Conservation (phyloP, 2,329 filamentous ascomycete species). For the Fusarium ramigenum region DNA sequence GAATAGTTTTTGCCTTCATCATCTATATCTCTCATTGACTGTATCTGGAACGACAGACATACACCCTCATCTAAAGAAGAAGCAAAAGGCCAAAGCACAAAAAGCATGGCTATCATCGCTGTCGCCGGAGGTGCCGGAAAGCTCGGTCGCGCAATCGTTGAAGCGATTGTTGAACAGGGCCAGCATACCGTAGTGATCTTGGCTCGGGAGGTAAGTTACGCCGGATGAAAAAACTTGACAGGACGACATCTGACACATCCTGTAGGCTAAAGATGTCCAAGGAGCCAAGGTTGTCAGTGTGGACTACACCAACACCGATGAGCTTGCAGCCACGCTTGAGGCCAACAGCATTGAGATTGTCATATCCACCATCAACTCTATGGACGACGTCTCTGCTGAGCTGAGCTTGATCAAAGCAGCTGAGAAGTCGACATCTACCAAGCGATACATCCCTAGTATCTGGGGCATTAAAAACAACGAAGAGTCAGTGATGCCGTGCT, state of each 20-base stretch:
- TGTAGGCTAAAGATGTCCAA: not conserved
- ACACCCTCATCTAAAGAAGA: fast-evolving
- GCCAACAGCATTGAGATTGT: not conserved
- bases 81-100: not conserved
- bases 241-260: not conserved
- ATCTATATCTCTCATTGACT: fast-evolving
- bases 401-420: not conserved
- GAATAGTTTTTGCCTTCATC: not conserved
- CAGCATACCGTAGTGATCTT: not conserved
- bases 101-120: not conserved
- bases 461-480: not conserved
- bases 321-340: not conserved
- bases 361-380: not conserved
- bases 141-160: not conserved
- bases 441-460: not conserved
- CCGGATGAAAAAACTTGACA: fast-evolving
- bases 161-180: not conserved
- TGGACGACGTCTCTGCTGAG: not conserved
- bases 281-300: not conserved
- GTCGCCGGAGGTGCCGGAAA: not conserved
- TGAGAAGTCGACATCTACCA: not conserved
- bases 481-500: not conserved
- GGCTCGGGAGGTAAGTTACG: not conserved
- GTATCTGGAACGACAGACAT: too few species aligned
- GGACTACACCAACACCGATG: not conserved